Conservation (phyloP, 2,329 filamentous ascomycete genomes). For the Claviceps digitariae region DNA sequence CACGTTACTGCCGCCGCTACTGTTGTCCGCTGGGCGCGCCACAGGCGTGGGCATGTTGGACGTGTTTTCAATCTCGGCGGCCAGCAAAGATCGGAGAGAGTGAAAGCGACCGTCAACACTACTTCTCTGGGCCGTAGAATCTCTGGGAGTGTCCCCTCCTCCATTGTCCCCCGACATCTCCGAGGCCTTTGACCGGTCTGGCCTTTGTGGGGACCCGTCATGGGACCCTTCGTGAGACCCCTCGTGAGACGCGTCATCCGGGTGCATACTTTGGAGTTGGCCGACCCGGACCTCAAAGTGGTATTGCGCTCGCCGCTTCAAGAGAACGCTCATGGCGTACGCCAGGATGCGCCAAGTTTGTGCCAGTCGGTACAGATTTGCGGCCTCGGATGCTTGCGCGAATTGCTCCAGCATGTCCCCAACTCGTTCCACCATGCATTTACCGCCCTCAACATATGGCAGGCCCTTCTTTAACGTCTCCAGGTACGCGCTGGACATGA, state of each 20-base stretch:
- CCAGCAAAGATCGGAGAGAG: constrained; percentile 30
- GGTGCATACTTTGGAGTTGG: constrained; percentile 21
- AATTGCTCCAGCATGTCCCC: constrained; percentile 39
- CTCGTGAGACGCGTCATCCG: constrained; percentile 16
- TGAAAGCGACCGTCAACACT: constrained; percentile 19
- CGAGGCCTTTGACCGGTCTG: constrained; percentile 13
- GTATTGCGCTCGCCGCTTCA: constrained; percentile 41
- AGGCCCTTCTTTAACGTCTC: constrained; percentile 36
- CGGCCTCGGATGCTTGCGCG: constrained; percentile 41
- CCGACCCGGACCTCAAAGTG: constrained; percentile 38
- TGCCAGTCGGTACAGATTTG: constrained; percentile 44
- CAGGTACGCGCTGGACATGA: constrained; percentile 42
- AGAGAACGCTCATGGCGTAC: constrained; percentile 40
- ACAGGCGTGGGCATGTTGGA: constrained; percentile 49
- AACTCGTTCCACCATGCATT: constrained; percentile 33
- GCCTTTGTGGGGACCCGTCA: too few relatives aligned
- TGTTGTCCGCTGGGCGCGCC: constrained; percentile 35
- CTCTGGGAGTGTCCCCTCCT: constrained; percentile 26
- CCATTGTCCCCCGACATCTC: constrained; percentile 16
- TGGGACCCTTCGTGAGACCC: too few relatives aligned
- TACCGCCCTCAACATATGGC: constrained; percentile 24
- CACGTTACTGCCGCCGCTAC: constrained; percentile 5
- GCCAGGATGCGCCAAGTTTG: constrained; percentile 51
- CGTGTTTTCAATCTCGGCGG: constrained; percentile 47
- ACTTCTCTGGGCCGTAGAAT: constrained; percentile 14